phyloP scores from a whole-genome alignment of 495 filamentous ascomycete species.

The Staphylotrichum longicolle region DNA sequence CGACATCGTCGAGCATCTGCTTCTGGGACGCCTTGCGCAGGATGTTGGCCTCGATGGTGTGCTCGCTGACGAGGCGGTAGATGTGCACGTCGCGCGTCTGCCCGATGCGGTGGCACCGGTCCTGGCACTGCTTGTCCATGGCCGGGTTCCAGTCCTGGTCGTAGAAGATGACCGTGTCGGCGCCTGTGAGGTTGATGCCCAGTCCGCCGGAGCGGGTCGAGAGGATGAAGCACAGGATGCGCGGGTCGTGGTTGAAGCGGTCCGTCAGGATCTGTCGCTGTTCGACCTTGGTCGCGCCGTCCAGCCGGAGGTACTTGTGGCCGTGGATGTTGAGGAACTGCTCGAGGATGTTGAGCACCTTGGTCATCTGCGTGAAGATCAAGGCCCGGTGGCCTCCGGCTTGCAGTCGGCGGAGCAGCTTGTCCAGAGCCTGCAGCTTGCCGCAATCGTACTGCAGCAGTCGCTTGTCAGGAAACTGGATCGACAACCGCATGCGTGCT shows the following conservation, averaged over 20 bases:
- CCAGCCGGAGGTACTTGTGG: slow-evolving; percentile 86
- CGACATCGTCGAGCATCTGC: slow-evolving; percentile 93
- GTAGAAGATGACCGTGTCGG: slow-evolving; percentile 99
- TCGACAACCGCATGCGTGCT: slow-evolving; percentile 84
- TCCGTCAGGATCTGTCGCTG: slow-evolving; percentile 94
- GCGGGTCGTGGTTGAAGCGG: slow-evolving; percentile 90
- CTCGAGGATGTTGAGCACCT: slow-evolving; percentile 95
- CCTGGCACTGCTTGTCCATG: slow-evolving; percentile 99
- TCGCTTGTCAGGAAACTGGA: slow-evolving; percentile 95
- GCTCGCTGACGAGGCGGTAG: slow-evolving; percentile 93
- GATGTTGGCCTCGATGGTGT: slow-evolving; percentile 98
- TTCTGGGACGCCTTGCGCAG: slow-evolving; percentile 95
- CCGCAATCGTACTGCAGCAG: slow-evolving; percentile 97
- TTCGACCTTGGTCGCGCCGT: slow-evolving; percentile 92
- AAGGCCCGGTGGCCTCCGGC: slow-evolving; percentile 87
- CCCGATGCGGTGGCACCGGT: slow-evolving; percentile 95
- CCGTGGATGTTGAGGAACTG: slow-evolving; percentile 98
- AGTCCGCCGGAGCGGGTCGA: slow-evolving; percentile 92
- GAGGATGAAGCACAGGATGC: slow-evolving; percentile 92
- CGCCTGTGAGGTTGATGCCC: slow-evolving; percentile 94
- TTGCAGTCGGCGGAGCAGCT: slow-evolving; percentile 81
- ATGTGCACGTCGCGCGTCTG: slow-evolving; percentile 98
- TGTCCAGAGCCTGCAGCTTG: slow-evolving; percentile 88
- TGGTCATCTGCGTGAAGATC: slow-evolving; percentile 99
- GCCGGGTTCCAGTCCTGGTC: slow-evolving; percentile 99